A percentile compares a stretch with the other conserved stretches of the same genome.
phyloP scores from a whole-genome alignment of 352 stramenopile genomes.

The Phytophthora rubi region DNA sequence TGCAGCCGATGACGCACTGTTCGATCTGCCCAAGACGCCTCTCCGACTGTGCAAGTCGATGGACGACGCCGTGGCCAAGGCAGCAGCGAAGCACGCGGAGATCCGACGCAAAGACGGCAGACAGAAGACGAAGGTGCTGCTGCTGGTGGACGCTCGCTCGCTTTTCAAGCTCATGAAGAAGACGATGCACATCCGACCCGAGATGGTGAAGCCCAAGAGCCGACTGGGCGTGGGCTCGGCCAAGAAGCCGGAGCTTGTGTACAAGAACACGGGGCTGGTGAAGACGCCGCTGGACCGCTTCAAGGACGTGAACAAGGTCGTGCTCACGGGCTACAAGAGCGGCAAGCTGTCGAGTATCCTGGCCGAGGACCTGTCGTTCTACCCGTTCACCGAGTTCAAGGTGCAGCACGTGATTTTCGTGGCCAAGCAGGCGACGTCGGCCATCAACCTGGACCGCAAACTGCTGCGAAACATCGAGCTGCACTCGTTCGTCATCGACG shows the following conservation, averaged over 20 bases:
- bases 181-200: conserved; percentile 58
- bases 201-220: conserved; percentile 64
- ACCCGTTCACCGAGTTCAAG: conserved; percentile 60
- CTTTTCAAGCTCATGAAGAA: conserved; percentile 71
- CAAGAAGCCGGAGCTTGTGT: conserved; percentile 62
- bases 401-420: conserved; percentile 71
- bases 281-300: conserved; percentile 80
- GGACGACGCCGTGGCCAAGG: conserved; percentile 55
- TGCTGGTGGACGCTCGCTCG: conserved; percentile 58
- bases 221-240: conserved; percentile 62
- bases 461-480: conserved; percentile 50
- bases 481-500: conserved; percentile 62
- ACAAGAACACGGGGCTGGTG: conserved; percentile 65
- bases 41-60: conserved; percentile 54
- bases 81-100: conserved; percentile 47
- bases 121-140: conserved; percentile 73
- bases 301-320: conserved; percentile 64
- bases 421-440: conserved; percentile 49
- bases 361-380: conserved; percentile 70
- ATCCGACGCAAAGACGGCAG: conserved; percentile 65
- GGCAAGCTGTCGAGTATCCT: conserved; percentile 70
- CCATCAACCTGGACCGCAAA: conserved; percentile 54
- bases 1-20: conserved; percentile 2
- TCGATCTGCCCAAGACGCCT: conserved; percentile 38
- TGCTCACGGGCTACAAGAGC: conserved; percentile 64